These are phyloP conservation scores for Drosera capensis DNA, from an alignment of 148 eudicot genomes.

Conservation along the genomic window DNA sequence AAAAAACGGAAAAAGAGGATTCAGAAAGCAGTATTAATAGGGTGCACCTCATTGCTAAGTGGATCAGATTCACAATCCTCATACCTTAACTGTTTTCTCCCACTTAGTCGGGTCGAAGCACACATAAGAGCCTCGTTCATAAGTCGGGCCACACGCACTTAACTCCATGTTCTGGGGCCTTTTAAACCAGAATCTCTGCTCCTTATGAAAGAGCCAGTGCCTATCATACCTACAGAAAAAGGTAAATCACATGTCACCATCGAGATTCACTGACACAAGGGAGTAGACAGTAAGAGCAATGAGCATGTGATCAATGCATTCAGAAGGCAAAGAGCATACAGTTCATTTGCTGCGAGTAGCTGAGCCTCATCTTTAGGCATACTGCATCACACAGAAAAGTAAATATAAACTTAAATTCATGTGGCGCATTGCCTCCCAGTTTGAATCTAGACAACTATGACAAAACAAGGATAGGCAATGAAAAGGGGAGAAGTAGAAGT, in stretches of 20 bases:
- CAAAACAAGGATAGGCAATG: no score
- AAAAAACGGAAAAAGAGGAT: conserved; percentile 1
- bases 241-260: background rate
- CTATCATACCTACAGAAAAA: conserved; percentile 47
- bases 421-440: no score
- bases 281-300: background rate
- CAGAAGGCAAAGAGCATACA: conserved; percentile 34
- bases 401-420: conserved; percentile 2
- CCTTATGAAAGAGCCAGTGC: conserved; percentile 87
- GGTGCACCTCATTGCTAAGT: no score
- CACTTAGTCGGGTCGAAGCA: conserved; percentile 79
- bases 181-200: conserved; percentile 52
- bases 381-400: conserved; percentile 33
- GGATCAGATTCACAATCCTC: background rate
- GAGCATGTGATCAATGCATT: background rate
- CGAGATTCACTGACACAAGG: background rate
- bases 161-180: conserved; percentile 56
- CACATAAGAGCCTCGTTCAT: conserved; percentile 69
- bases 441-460: no score
- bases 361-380: conserved; percentile 96
- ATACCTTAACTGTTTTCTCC: conserved; percentile 78
- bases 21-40: no score
- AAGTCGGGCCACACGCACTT: conserved; percentile 50
- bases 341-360: conserved; percentile 72
- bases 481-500: no score